phyloP scores from a whole-genome alignment of 1,284 basidiomycete species.

The Microbotryum lychnidis-dioicae region DNA sequence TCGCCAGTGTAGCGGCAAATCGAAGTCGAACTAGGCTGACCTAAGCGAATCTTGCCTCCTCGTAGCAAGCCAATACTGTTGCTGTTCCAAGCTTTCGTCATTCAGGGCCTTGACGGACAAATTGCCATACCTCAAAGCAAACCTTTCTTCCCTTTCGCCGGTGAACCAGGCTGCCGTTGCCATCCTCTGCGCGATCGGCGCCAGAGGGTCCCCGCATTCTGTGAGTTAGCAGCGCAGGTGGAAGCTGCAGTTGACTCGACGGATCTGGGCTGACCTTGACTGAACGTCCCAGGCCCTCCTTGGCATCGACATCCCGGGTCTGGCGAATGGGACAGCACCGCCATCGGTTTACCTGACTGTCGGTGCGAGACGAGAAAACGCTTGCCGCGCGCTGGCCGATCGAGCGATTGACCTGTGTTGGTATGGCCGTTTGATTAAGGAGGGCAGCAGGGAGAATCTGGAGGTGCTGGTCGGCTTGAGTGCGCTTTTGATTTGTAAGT shows the following conservation, averaged over 20 bases:
- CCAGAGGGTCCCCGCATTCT: constrained; percentile 1
- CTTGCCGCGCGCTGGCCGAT: constrained; percentile 3
- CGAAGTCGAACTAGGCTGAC: no score
- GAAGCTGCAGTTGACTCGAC: no score
- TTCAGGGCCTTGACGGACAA: constrained; percentile 6
- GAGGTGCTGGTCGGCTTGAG: constrained; percentile 13
- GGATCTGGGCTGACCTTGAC: not conserved
- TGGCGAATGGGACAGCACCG: constrained; percentile 5
- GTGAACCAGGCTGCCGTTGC: constrained; percentile 15
- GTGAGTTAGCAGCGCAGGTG: not conserved
- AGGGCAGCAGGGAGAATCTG: constrained; percentile 1
- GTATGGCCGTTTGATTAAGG: constrained; percentile 6
- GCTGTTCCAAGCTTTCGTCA: constrained; percentile 15
- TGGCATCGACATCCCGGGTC: constrained; percentile 7
- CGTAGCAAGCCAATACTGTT: constrained; percentile 6
- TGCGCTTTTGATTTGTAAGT: constrained; percentile 11
- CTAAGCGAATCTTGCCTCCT: not conserved
- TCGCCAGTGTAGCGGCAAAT: no score
- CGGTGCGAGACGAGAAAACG: constrained; percentile 8
- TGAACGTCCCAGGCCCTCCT: constrained; percentile 7
- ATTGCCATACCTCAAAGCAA: constrained; percentile 7
- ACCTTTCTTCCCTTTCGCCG: constrained; percentile 7
- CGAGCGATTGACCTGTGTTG: constrained; percentile 16
- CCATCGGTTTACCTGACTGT: constrained; percentile 5
- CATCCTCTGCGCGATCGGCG: constrained; percentile 14